Conservation (phyloP, 164 flowering plant species). For the Malania oleifera region DNA sequence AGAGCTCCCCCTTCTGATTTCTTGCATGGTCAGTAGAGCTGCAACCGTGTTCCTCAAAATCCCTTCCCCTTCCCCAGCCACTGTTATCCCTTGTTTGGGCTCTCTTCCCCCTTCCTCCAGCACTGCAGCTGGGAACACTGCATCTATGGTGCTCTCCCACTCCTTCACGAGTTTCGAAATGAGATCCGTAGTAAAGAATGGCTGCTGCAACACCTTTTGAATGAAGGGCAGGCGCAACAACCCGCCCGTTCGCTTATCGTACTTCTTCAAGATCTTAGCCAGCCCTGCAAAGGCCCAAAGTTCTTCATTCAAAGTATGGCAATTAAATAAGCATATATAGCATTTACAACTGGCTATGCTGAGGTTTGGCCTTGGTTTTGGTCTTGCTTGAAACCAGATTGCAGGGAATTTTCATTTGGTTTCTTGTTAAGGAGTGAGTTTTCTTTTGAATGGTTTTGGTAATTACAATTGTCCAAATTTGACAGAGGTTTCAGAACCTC, state of each 20-base stretch:
- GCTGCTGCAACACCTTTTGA: conserved; percentile 65
- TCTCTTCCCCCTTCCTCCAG: conserved; percentile 10
- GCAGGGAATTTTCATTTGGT: too few species aligned
- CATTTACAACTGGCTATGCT: not conserved
- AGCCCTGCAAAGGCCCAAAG: conserved; percentile 41
- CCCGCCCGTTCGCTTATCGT: conserved; percentile 78
- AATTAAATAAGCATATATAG: too few species aligned
- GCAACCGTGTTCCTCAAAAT: conserved; percentile 70
- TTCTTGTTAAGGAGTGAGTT: too few species aligned
- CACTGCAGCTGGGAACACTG: conserved; percentile 33
- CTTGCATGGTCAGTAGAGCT: conserved; percentile 66
- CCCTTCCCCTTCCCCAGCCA: conserved; percentile 28
- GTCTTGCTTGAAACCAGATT: too few species aligned
- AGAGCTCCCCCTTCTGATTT: conserved; percentile 84
- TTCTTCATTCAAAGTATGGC: too few species aligned
- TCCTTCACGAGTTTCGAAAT: conserved; percentile 71
- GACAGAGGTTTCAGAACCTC: too few species aligned
- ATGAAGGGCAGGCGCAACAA: conserved; percentile 65
- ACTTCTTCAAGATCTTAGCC: conserved; percentile 86
- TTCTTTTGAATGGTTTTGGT: too few species aligned
- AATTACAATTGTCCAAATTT: too few species aligned
- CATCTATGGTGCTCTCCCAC: conserved; percentile 62
- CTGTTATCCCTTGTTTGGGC: conserved; percentile 19
- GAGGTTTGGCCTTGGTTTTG: too few species aligned
- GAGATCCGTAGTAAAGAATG: conserved; percentile 68